Evolutionary conservation across 257 asterid species (phyloP).

Genomic region (Echium plantagineum): DNA sequence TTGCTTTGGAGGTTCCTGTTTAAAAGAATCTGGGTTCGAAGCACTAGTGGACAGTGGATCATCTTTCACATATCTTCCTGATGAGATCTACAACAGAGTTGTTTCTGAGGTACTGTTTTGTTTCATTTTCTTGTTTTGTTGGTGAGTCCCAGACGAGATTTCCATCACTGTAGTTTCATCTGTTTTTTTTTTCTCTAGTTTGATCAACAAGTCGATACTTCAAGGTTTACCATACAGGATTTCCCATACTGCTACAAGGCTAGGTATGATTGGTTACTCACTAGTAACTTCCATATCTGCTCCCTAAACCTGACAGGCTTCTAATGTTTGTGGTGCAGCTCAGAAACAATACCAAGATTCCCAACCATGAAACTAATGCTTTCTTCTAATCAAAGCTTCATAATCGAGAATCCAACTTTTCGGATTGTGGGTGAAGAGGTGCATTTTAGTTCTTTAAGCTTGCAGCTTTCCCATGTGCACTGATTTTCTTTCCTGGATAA

Average conservation of each 20-base stretch:
- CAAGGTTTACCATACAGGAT: constrained; percentile 25
- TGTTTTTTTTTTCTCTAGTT: constrained; percentile 3
- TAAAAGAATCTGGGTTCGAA: constrained; percentile 38
- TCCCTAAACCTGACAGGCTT: constrained; percentile 15
- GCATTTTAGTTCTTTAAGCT: background rate
- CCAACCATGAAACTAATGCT: constrained; percentile 51
- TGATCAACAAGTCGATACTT: constrained; percentile 36
- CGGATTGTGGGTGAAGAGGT: constrained; percentile 42
- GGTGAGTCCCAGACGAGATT: background rate
- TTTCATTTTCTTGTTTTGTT: constrained; percentile 5
- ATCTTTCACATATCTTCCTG: constrained; percentile 66
- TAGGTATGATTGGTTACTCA: constrained; percentile 31
- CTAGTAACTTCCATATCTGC: constrained; percentile 6
- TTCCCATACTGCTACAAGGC: constrained; percentile 53
- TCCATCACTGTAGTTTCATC: no score
- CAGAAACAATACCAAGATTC: constrained; percentile 24
- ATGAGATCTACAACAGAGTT: constrained; percentile 31
- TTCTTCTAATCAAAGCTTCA: constrained; percentile 55
- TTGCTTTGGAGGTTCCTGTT: constrained; percentile 49
- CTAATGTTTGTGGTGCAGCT: constrained; percentile 31
- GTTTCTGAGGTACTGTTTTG: constrained; percentile 41
- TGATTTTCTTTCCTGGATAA: background rate
- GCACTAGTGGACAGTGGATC: constrained; percentile 71
- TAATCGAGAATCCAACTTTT: constrained; percentile 44
- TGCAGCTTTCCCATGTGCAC: background rate